phyloP scores from a whole-genome alignment of 257 asterid genomes.

The Nicotiana obtusifolia region DNA sequence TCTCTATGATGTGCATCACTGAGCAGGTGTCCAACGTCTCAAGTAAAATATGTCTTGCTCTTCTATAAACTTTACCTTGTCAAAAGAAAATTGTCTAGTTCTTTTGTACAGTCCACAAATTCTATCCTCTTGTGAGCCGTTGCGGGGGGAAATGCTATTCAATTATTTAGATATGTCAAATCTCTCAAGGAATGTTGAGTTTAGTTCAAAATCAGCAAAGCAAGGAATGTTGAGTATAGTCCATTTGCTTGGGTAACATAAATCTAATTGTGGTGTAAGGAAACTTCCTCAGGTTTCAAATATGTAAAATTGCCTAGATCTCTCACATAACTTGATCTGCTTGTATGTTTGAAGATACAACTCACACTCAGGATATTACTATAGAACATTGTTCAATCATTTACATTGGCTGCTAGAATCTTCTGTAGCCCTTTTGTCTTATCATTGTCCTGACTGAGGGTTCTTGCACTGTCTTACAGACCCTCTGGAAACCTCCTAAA shows the following conservation, averaged over 20 bases:
- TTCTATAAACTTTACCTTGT: neutral
- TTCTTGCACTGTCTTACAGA: constrained; percentile 31
- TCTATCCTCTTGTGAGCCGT: neutral
- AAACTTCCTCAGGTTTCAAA: neutral
- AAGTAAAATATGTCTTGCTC: neutral
- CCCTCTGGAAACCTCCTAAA: constrained; percentile 53
- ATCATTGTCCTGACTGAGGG: neutral
- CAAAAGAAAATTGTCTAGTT: neutral
- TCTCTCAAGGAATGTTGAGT: neutral
- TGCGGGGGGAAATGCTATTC: neutral
- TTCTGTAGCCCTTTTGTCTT: neutral
- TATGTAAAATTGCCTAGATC: neutral
- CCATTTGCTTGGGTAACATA: neutral
- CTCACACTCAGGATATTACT: neutral
- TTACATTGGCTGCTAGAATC: neutral
- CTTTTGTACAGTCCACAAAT: neutral
- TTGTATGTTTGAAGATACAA: neutral
- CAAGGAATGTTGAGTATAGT: neutral
- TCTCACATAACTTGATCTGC: neutral
- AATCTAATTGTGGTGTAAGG: neutral
- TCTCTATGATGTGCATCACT: neutral
- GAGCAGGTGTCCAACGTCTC: neutral
- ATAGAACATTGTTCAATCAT: neutral
- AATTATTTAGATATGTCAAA: neutral
- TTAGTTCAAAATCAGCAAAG: neutral